Evolutionary conservation across 306 rosid species (phyloP).

Genomic region (Sphenostylis stenocarpa): DNA sequence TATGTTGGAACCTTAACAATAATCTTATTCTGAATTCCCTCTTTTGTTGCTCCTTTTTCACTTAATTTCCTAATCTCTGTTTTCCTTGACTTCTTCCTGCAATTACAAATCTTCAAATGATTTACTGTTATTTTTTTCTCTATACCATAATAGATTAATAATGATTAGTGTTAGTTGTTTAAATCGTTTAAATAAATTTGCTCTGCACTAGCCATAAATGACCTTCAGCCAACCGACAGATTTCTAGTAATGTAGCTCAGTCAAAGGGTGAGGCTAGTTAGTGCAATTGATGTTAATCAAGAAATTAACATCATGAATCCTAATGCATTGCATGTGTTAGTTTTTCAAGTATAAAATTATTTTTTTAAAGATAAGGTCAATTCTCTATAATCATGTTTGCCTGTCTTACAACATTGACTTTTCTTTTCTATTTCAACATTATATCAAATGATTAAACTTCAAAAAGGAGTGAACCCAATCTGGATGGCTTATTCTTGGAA

Average conservation of each 20-base stretch:
- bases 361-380: background rate
- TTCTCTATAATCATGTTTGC: background rate
- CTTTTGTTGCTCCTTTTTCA: background rate
- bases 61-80: background rate
- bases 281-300: background rate
- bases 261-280: constrained; percentile 1
- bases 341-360: background rate
- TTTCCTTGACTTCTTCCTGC: constrained; percentile 7
- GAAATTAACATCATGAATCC: background rate
- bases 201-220: background rate
- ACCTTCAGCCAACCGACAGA: background rate
- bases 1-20: too few species aligned
- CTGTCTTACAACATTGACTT: background rate
- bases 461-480: background rate
- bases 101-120: background rate
- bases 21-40: constrained; percentile 7
- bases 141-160: background rate
- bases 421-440: background rate
- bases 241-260: background rate
- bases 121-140: background rate
- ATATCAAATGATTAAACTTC: background rate
- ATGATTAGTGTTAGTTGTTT: background rate
- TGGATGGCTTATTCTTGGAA: constrained; percentile 3
- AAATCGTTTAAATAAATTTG: background rate
- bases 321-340: constrained; percentile 1